Base-by-base conservation (phyloP, 352 stramenopile genomes). In the Phytophthora pisi region DNA sequence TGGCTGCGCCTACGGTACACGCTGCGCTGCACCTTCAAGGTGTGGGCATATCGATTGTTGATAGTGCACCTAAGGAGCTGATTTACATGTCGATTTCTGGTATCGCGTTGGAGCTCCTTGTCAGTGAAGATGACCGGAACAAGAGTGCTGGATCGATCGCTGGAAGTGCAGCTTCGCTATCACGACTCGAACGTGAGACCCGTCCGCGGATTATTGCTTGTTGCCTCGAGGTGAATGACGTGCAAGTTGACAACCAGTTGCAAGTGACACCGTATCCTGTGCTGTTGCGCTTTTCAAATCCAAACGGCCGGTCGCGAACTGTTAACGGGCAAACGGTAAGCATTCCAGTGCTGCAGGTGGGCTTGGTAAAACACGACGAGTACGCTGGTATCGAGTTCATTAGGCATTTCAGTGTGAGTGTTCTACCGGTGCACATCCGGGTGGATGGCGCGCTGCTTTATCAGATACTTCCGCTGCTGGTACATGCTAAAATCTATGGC, bases 241-340 rank as follows among this genome's bases (percentile, higher is more conserved):
- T 96, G n/a, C 89, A 96, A 70, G 84, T 96, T 24, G 89, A 96
- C 66, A 96, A 96, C 51, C 88, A 96, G 64, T 74, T 96, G 38
- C 77, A 90, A 34, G 64, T 82, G 46, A 96, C 89, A 6, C 85
- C 86, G 42, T 96, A 92, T 66, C 89, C 89, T 18, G 89, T 96
- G 40, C 66, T 96, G 3, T 67, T 96, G 51, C 88, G 88, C 13
- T 96, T 94, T 52, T 92, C 86, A 3, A 91, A 93, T 46, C 73
- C 80, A 30, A 83, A 57, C 31, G 68, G 76, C 24, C 69, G 84
- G 47, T 82, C 74, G 26, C 74, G 74, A 11, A 70, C 79, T 58
- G 61, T 89, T 5, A 80, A 90, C 24, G 78, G 79, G 7, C 79
- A 89, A 64, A 68, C 75, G 11, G 52, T 82, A 45, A 89, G 59